Base-by-base conservation (phyloP, 257 asterid genomes). In the Solanum virginianum region DNA sequence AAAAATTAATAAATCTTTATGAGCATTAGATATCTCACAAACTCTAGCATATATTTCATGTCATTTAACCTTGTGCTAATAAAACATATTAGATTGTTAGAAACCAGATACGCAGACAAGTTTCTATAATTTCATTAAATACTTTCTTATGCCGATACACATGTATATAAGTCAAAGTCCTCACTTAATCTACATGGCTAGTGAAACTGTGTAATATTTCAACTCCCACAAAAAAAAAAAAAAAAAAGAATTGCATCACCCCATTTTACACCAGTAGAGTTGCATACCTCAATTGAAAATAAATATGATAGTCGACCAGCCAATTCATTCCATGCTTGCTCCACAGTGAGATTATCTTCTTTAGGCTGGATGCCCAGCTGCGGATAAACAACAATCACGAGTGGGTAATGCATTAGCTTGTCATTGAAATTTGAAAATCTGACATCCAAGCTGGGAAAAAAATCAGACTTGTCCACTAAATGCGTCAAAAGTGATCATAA, bases 271-370 rank as follows among this genome's bases (percentile, higher is more conserved):
- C 26, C 10, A 53, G 17, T 15, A 9, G 26, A 5, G 65, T 39
- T 59, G 69, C 85, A 89, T 89, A 96, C 99, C 97, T 96, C 97
- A 86, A 88, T 88, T 83, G 97, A 88, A 90, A 96, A 95, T 20
- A 93, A 87, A 85, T 86, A 89, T 70, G 94, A 88, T 60, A 96
- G 87, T 85, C 97, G 98, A 83, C 63, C 86, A 26, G 90, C 88
- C 91, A 96, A 89, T 80, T 93, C 92, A 83, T 91, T 90, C 97
- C 94, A 90, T 60, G 98, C 97, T 91, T 96, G 96, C 89, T 92
- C 86, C 51, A 83, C 86, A 39, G 94, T 89, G 87, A 94, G 97
- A 86, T 86, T 90, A 87, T 88, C 89, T 90, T 93, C 97, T 79
- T 85, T 90, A 87, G 70, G 93, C 70, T 80, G 87, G 86, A 96